These are phyloP conservation scores for Daldinia grandis DNA, from an alignment of 495 filamentous ascomycete species.

Conservation along the genomic window DNA sequence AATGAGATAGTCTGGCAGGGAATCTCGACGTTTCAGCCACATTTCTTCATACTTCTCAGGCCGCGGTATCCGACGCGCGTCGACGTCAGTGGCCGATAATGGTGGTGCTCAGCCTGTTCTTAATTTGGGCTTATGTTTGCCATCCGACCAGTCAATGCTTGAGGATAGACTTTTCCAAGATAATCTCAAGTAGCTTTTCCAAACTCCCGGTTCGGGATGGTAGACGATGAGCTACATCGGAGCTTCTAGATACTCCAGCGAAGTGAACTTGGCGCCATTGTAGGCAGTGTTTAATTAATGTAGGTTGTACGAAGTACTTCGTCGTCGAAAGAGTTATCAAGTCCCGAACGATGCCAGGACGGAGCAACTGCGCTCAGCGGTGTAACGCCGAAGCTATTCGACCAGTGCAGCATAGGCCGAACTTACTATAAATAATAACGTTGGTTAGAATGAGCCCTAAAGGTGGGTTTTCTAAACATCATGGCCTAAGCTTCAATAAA, in stretches of 20 bases:
- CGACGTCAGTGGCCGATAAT: conserved; percentile 13
- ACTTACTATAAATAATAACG: conserved; percentile 1
- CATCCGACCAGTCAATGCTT: conserved; percentile 20
- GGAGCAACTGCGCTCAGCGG: neutral
- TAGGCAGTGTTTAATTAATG: neutral
- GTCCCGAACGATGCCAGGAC: neutral
- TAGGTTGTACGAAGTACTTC: conserved; percentile 3
- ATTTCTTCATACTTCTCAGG: neutral
- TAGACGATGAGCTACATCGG: conserved; percentile 2
- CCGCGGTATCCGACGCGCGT: conserved; percentile 6
- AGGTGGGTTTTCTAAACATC: neutral
- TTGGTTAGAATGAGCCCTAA: neutral
- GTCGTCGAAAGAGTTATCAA: neutral
- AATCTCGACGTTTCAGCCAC: conserved; percentile 35
- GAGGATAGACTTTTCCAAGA: conserved; percentile 8
- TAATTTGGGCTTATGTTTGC: conserved; percentile 13
- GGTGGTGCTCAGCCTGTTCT: conserved; percentile 12
- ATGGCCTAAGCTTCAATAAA: neutral
- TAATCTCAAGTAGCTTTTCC: conserved; percentile 8
- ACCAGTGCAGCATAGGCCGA: neutral
- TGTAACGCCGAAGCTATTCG: neutral
- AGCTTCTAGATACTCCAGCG: conserved; percentile 12
- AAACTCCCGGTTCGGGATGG: conserved; percentile 8
- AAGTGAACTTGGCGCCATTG: neutral
- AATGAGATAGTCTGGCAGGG: conserved; percentile 1